Conservation (phyloP, 192 early-diverging fungal genomes). For the Thamnidium elegans region DNA sequence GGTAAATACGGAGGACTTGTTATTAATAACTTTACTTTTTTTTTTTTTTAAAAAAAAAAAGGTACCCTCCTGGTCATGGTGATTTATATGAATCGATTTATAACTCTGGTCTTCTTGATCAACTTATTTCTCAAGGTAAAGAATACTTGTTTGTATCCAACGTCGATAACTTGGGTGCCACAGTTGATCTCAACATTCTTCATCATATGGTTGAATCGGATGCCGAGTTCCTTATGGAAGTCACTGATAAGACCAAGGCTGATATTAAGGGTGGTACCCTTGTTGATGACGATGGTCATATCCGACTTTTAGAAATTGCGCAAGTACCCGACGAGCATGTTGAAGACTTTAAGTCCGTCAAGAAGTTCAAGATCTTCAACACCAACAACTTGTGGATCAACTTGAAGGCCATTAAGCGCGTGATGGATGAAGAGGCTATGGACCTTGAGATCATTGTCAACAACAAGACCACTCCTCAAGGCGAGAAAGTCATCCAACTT, state of each 20-base stretch:
- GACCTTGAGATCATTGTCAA: conserved; percentile 97
- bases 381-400: conserved; percentile 92
- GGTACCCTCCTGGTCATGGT: conserved; percentile 99
- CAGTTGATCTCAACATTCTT: conserved; percentile 90
- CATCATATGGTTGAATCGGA: conserved; percentile 85
- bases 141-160: conserved; percentile 99
- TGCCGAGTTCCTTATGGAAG: conserved; percentile 98
- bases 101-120: conserved; percentile 90
- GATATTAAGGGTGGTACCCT: conserved; percentile 99
- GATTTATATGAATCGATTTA: conserved; percentile 94
- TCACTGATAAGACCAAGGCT: conserved; percentile 98
- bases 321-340: conserved; percentile 96
- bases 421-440: conserved; percentile 76
- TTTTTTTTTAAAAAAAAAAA: conserved; percentile 12
- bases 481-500: conserved; percentile 97
- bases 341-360: conserved; percentile 98
- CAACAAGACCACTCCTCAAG: conserved; percentile 88
- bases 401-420: conserved; percentile 81
- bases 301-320: conserved; percentile 95
- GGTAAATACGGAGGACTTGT: not conserved
- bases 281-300: conserved; percentile 93
- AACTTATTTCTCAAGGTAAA: conserved; percentile 92
- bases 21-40: conserved; percentile 13
- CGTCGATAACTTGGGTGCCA: conserved; percentile 97
- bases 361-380: conserved; percentile 99